Evolutionary conservation across 2,329 filamentous ascomycete species (phyloP), one percentile per base, ranked within the genome.

Genomic region (Xylariaceae sp.): DNA sequence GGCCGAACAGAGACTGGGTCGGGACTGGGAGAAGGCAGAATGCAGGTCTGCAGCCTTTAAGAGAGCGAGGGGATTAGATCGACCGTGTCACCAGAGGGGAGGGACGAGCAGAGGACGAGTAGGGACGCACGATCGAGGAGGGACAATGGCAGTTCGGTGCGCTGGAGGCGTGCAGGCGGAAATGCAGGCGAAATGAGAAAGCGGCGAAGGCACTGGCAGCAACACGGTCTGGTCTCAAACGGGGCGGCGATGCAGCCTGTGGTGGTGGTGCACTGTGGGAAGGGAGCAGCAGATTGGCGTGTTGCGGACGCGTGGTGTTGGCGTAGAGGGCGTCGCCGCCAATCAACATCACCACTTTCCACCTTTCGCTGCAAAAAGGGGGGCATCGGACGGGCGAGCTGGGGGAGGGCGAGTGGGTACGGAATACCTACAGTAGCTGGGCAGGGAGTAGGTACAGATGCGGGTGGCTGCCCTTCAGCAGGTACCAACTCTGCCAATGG

Each of bases 241-340:
- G 45, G 45, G 49, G 18, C 31, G 45, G 33, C 40, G 47, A 45
- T 28, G 42, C 22, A 40, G 51, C 4, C 36, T 22, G n/a, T n/a
- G n/a, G n/a, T n/a, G n/a, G n/a, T 31, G 14, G 40, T 9, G 36
- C n/a, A 16, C 42, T 6, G 44, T 45, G 46, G 42, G n/a, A n/a
- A n/a, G n/a, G n/a, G n/a, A n/a, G 46, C 48, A 46, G 45, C 47
- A 44, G 40, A 34, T 48, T 41, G 49, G 61, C 62, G 64, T 66
- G 64, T 65, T 51, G 46, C 55, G 48, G 60, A 65, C 65, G 65
- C 64, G 65, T 66, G 60, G 59, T 59, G 63, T 62, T 63, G 64
- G 61, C 56, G 63, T 60, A 47, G 42, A 50, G 34, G 31, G 38
- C 39, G 42, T 31, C 6, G 10, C 42, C 34, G 19, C 60, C 60